Conservation (phyloP, 2,329 filamentous ascomycete genomes). For the Penicillium sp. region DNA sequence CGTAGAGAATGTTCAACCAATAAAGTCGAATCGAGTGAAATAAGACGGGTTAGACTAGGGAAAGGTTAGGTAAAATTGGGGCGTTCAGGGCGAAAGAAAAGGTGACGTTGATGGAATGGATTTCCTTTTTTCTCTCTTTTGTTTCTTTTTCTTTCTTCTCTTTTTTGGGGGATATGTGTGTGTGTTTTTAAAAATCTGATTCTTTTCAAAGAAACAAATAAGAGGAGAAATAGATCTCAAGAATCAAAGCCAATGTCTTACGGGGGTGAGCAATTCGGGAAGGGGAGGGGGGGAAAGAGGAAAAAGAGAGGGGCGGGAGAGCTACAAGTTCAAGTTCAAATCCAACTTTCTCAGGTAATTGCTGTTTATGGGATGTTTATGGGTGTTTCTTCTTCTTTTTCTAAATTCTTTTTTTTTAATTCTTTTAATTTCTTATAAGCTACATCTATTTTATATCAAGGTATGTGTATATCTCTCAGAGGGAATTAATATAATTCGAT, state of each 20-base stretch:
- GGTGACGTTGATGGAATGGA: constrained; percentile 9
- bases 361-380: background rate
- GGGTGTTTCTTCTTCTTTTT: background rate
- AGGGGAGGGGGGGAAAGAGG: constrained; percentile 12
- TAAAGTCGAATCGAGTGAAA: constrained; percentile 12
- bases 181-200: background rate
- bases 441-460: background rate
- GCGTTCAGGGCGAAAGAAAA: constrained; percentile 13
- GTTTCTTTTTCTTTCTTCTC: background rate
- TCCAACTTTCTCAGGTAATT: background rate
- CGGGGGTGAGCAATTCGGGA: constrained; percentile 11
- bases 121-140: background rate
- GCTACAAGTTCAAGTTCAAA: constrained; percentile 8
- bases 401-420: background rate
- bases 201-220: background rate
- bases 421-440: background rate
- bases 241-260: constrained; percentile 12
- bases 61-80: constrained; percentile 20
- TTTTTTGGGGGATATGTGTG: background rate
- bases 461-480: background rate
- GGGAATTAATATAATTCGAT: too few species aligned
- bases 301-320: constrained; percentile 23
- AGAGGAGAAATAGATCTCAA: background rate
- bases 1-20: constrained; percentile 22
- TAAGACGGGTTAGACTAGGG: constrained; percentile 17